Percentiles rank a stretch among this genome's conserved stretches.
Evolutionary conservation across 2,329 filamentous ascomycete genomes (phyloP).

Genomic region (Pyricularia sp.): DNA sequence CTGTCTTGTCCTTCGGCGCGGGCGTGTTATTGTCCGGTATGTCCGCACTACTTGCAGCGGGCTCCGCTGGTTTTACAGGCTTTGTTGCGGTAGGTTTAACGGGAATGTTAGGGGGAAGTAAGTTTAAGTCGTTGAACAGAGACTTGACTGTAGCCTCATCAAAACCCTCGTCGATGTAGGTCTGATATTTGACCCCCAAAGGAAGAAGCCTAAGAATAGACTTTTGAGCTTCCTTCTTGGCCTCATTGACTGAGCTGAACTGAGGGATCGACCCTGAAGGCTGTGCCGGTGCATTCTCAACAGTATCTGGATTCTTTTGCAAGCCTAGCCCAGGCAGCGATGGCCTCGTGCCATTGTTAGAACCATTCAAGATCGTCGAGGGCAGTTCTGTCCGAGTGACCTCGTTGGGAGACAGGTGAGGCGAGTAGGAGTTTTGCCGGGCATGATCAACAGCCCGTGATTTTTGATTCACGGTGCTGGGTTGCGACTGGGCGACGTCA

Average conservation of each 20-base stretch:
- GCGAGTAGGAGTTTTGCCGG: slow-evolving; percentile 42
- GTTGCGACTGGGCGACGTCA: not conserved
- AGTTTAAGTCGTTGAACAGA: slow-evolving; percentile 60
- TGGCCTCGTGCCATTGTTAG: not conserved
- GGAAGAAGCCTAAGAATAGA: slow-evolving; percentile 57
- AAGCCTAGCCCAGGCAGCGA: not conserved
- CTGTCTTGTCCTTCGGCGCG: slow-evolving; percentile 13
- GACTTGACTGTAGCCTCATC: slow-evolving; percentile 50
- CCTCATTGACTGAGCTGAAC: slow-evolving; percentile 26
- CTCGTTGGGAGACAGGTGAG: slow-evolving; percentile 40
- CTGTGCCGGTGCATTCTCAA: too few relatives aligned
- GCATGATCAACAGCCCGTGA: slow-evolving; percentile 9
- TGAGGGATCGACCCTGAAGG: not conserved
- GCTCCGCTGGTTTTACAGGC: not conserved
- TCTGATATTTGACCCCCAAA: slow-evolving; percentile 62
- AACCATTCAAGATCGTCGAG: not conserved
- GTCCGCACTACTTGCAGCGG: not conserved
- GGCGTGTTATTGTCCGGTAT: not conserved
- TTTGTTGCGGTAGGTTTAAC: not conserved
- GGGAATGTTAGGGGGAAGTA: slow-evolving; percentile 20
- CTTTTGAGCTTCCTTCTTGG: slow-evolving; percentile 51
- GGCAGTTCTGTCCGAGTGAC: slow-evolving; percentile 19
- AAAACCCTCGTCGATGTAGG: slow-evolving; percentile 66
- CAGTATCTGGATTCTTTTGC: not conserved
- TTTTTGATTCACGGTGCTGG: not conserved